A percentile compares a stretch with the other conserved stretches of the same genome.
Conservation (phyloP, 257 asterid genomes). For the Scutellaria minor region DNA sequence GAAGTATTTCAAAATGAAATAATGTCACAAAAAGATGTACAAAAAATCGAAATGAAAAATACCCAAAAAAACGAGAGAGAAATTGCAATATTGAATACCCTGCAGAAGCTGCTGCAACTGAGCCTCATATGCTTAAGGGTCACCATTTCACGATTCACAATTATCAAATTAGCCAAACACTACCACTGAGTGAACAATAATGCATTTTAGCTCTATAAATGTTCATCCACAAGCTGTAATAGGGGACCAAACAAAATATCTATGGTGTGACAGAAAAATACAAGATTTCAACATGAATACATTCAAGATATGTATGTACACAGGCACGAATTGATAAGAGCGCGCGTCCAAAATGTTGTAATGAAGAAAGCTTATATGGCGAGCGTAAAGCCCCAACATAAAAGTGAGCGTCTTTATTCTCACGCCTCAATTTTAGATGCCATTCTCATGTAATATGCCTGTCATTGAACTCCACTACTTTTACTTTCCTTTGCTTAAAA, state of each 20-base stretch:
- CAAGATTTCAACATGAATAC: constrained; percentile 33
- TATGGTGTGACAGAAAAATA: constrained; percentile 25
- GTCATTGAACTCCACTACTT: constrained; percentile 39
- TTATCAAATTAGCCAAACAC: too few relatives aligned
- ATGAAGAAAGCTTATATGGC: constrained; percentile 11
- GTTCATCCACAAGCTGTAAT: not conserved
- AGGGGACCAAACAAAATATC: constrained; percentile 20
- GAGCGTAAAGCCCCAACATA: constrained; percentile 34
- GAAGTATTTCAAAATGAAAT: too few relatives aligned
- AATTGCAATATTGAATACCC: too few relatives aligned
- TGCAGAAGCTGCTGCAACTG: too few relatives aligned
- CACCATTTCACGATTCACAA: too few relatives aligned
- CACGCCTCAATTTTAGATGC: constrained; percentile 40
- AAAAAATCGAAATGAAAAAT: too few relatives aligned
- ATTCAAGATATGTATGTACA: constrained; percentile 32
- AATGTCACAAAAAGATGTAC: too few relatives aligned
- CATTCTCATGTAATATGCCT: constrained; percentile 37
- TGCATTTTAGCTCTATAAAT: not conserved
- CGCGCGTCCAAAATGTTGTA: constrained; percentile 24
- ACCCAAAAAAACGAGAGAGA: too few relatives aligned
- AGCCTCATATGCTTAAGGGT: too few relatives aligned
- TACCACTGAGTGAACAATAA: not conserved
- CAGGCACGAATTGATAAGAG: constrained; percentile 34
- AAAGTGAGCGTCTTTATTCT: constrained; percentile 41
- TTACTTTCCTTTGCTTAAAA: constrained; percentile 30